Base-by-base conservation (phyloP, 768 basidiomycete species). In the Naganishia antarctica region DNA sequence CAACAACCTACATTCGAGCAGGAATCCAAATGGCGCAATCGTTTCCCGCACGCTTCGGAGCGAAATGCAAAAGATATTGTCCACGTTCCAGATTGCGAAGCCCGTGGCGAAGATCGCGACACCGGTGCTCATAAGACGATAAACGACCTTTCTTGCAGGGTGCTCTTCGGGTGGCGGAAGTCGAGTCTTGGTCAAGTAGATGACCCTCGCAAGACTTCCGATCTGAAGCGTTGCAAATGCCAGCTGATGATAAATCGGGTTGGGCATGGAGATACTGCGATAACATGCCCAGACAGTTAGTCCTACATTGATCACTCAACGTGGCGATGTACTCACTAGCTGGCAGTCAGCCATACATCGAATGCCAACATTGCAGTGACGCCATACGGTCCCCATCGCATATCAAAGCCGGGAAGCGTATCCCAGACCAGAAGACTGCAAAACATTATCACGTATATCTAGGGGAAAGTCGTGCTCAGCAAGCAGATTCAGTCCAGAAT, bases 241-340 rank as follows among this genome's bases (percentile, higher is more conserved):
- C 25, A 84, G 71, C 79, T 91, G 87, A 70, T 91, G 89, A 75
- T 87, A 91, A 2, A 89, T 79, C 0, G 89, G 89, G 70, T 90
- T 87, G 26, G 88, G 84, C 70, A 85, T 83, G 4, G 83, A 61
- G 61, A 84, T 81, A 71, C 88, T 89, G 21, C 9, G 25, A 45
- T 34, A 16, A 31, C 9, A 61, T 28, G 32, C 15, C 13, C 25
- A 41, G 4, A 6, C n/a, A 18, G 43, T 9, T 3, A 15, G 18
- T 31, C 31, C 21, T 11, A 7, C 29, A 29, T n/a, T 4, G 31
- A 61, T n/a, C 13, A 11, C 31, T 18, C 21, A 16, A 34, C 6
- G 18, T 21, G 29, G n/a, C 45, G 3, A 25, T 26, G 18, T 9
- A 80, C 87, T 73, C 71, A 90, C 89, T 90, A 90, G 76, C 83